Conservation (phyloP, 768 basidiomycete genomes). For the Brasilioporus rufonigricans region DNA sequence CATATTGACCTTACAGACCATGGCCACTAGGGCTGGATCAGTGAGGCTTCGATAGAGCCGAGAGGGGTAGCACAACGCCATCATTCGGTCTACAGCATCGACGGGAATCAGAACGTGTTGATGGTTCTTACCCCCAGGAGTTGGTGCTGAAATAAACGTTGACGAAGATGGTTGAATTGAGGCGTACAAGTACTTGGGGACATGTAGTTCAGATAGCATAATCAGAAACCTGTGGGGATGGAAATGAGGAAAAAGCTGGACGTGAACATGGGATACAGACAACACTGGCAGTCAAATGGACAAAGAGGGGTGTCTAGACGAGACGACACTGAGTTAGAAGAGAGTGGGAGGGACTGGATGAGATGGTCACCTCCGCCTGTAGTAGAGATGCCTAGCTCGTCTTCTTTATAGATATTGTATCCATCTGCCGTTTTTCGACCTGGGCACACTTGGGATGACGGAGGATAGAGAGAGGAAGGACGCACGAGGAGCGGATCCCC, state of each 20-base stretch:
- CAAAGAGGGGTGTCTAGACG: constrained; percentile 73
- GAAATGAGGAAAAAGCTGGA: background rate
- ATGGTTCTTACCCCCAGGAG: background rate
- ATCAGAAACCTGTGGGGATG: constrained; percentile 27
- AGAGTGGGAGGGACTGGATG: constrained; percentile 8
- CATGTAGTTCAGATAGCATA: background rate
- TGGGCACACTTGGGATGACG: constrained; percentile 31
- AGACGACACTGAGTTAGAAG: constrained; percentile 24
- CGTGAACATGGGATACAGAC: constrained; percentile 43
- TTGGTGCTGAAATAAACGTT: too few relatives aligned
- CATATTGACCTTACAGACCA: constrained; percentile 59
- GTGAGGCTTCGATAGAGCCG: constrained; percentile 62
- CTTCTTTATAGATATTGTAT: constrained; percentile 76
- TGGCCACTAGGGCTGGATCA: constrained; percentile 35
- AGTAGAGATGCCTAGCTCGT: constrained; percentile 68
- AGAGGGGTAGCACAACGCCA: background rate
- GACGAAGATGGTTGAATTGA: background rate
- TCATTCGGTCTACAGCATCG: too few relatives aligned
- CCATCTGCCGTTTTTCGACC: constrained; percentile 82
- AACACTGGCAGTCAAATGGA: constrained; percentile 89
- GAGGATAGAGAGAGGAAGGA: constrained; percentile 15
- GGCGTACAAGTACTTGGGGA: background rate
- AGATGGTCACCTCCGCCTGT: constrained; percentile 65
- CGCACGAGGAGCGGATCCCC: constrained; percentile 70
- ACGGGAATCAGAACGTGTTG: background rate